These are phyloP conservation scores for Phoma sp. DNA, from an alignment of 2,329 filamentous ascomycete genomes.

Conservation along the genomic window DNA sequence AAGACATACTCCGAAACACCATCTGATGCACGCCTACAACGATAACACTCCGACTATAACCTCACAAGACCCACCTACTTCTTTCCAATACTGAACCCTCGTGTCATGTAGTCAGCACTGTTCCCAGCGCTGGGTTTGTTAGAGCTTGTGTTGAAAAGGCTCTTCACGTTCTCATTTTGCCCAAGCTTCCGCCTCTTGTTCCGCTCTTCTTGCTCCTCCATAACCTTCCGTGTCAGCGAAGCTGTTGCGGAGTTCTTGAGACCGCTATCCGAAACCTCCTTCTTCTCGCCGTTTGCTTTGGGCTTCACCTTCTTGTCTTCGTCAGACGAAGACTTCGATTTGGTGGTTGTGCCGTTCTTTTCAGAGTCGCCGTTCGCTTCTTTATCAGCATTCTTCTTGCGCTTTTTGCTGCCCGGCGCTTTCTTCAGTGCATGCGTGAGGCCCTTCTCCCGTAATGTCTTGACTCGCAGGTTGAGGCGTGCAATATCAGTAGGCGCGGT, in stretches of 20 bases:
- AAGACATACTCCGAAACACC: no score
- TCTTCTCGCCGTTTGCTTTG: slow-evolving; percentile 1
- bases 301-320: slow-evolving; percentile 27
- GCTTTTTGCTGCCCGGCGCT: slow-evolving; percentile 68
- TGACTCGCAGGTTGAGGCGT: slow-evolving; percentile 68
- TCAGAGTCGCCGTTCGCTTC: slow-evolving; percentile 20
- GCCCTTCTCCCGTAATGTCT: slow-evolving; percentile 72
- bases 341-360: slow-evolving; percentile 12
- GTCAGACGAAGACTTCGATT: slow-evolving; percentile 25
- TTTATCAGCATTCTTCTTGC: slow-evolving; percentile 63
- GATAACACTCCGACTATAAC: no score
- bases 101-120: slow-evolving; percentile 57
- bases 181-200: slow-evolving; percentile 79
- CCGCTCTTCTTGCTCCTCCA: slow-evolving; percentile 82
- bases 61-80: slow-evolving; percentile 20
- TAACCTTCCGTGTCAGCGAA: slow-evolving; percentile 80
- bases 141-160: slow-evolving; percentile 52
- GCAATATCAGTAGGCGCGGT: slow-evolving; percentile 72
- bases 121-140: slow-evolving; percentile 46
- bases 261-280: slow-evolving; percentile 50
- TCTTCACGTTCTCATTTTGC: slow-evolving; percentile 57
- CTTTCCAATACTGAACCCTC: slow-evolving; percentile 52
- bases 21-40: no score
- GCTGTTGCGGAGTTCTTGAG: slow-evolving; percentile 92
- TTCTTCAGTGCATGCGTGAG: slow-evolving; percentile 91